These are phyloP conservation scores for Obba rivulosa DNA, from an alignment of 768 basidiomycete species.

Conservation along the genomic window DNA sequence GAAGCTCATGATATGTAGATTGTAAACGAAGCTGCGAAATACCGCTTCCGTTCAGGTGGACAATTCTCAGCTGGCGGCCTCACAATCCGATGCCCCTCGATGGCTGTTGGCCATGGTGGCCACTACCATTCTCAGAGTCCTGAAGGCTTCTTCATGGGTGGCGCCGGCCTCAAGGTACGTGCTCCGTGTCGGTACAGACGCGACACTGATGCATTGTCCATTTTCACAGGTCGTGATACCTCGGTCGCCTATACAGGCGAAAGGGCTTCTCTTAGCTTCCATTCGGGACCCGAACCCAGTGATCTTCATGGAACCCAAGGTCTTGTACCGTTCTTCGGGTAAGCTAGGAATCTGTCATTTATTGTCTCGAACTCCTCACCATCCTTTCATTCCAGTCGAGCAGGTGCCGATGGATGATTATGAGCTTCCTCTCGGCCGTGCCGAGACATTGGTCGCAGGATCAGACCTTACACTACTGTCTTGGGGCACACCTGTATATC, in stretches of 20 bases:
- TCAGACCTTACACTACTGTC: slow-evolving; percentile 85
- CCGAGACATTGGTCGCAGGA: slow-evolving; percentile 71
- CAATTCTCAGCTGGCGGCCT: slow-evolving; percentile 76
- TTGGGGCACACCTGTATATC: slow-evolving; percentile 93
- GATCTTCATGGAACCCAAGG: slow-evolving; percentile 93
- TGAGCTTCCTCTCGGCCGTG: slow-evolving; percentile 74
- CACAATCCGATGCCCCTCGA: slow-evolving; percentile 81
- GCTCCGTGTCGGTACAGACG: no score
- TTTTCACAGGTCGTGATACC: slow-evolving; percentile 69
- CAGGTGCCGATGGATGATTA: slow-evolving; percentile 91
- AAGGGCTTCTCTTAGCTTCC: slow-evolving; percentile 79
- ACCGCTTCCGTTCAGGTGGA: slow-evolving; percentile 85
- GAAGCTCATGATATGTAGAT: slow-evolving; percentile 39
- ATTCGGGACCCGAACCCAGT: slow-evolving; percentile 93
- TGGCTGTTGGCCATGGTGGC: slow-evolving; percentile 90
- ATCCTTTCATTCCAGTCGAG: slow-evolving; percentile 51
- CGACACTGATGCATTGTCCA: not conserved
- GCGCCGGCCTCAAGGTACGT: slow-evolving; percentile 77
- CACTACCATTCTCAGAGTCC: slow-evolving; percentile 95
- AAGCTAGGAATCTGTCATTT: slow-evolving; percentile 1
- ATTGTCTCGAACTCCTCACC: not conserved
- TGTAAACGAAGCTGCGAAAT: slow-evolving; percentile 94
- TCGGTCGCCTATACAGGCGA: slow-evolving; percentile 92
- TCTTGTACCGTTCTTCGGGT: slow-evolving; percentile 89
- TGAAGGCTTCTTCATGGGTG: slow-evolving; percentile 92